phyloP scores from a whole-genome alignment of 140 eudicot species.

The Bidens hawaiensis region DNA sequence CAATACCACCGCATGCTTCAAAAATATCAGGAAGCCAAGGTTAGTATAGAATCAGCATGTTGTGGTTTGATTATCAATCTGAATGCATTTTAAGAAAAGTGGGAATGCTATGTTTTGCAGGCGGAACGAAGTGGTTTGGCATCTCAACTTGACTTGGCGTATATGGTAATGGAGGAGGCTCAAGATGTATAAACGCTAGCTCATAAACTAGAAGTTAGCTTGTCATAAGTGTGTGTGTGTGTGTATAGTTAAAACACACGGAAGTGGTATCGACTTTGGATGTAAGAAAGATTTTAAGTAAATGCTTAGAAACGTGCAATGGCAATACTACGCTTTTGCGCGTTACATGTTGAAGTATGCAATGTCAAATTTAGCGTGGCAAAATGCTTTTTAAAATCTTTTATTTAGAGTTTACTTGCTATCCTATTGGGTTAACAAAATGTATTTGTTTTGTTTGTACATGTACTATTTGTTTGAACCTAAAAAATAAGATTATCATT shows the following conservation, averaged over 20 bases:
- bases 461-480: no score
- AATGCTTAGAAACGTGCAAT: background rate
- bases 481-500: no score
- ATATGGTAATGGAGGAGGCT: slow-evolving; percentile 26
- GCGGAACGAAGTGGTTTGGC: slow-evolving; percentile 50
- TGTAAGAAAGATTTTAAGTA: background rate
- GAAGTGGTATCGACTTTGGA: background rate
- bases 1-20: slow-evolving; percentile 88
- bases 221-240: slow-evolving; percentile 3
- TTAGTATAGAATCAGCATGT: no score
- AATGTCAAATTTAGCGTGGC: no score
- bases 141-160: slow-evolving; percentile 15
- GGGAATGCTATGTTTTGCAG: slow-evolving; percentile 38
- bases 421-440: no score
- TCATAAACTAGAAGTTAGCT: slow-evolving; percentile 13
- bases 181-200: no score
- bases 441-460: no score
- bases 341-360: no score
- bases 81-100: background rate
- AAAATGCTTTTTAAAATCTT: no score
- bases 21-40: slow-evolving; percentile 76
- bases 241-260: slow-evolving; percentile 1
- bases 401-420: no score
- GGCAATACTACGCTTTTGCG: background rate
- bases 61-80: no score